phyloP scores from a whole-genome alignment of 192 early-diverging fungal species.

The Backusella tuberculispora region DNA sequence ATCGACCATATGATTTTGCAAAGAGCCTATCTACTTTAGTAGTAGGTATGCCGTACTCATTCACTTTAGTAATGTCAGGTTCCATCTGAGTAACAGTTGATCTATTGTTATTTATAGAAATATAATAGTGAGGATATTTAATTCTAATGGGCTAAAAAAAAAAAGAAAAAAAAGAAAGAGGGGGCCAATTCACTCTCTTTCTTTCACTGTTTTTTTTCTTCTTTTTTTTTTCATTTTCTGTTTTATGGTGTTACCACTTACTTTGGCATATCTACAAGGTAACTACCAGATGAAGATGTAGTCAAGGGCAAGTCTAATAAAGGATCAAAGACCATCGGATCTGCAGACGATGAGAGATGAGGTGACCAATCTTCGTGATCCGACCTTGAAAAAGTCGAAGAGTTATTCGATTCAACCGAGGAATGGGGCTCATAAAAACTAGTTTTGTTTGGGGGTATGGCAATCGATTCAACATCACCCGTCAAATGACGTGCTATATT shows the following conservation, averaged over 20 bases:
- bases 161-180: slow-evolving; percentile 1
- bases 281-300: slow-evolving; percentile 23
- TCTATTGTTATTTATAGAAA: slow-evolving; percentile 23
- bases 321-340: slow-evolving; percentile 8
- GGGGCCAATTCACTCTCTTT: not conserved
- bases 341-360: slow-evolving; percentile 9
- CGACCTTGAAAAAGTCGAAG: slow-evolving; percentile 13
- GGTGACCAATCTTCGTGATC: slow-evolving; percentile 20
- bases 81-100: slow-evolving; percentile 41
- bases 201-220: not conserved
- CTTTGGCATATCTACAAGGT: slow-evolving; percentile 30
- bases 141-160: not conserved
- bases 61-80: slow-evolving; percentile 38
- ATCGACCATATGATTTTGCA: slow-evolving; percentile 61
- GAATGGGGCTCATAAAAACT: slow-evolving; percentile 3
- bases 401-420: slow-evolving; percentile 20
- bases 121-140: slow-evolving; percentile 6
- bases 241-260: not conserved
- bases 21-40: slow-evolving; percentile 49
- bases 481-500: slow-evolving; percentile 38
- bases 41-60: slow-evolving; percentile 26
- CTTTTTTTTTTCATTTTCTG: not conserved
- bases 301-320: slow-evolving; percentile 3
- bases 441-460: slow-evolving; percentile 17
- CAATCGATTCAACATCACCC: slow-evolving; percentile 31